phyloP scores from a whole-genome alignment of 768 basidiomycete species.

The Lentinus brumalis region DNA sequence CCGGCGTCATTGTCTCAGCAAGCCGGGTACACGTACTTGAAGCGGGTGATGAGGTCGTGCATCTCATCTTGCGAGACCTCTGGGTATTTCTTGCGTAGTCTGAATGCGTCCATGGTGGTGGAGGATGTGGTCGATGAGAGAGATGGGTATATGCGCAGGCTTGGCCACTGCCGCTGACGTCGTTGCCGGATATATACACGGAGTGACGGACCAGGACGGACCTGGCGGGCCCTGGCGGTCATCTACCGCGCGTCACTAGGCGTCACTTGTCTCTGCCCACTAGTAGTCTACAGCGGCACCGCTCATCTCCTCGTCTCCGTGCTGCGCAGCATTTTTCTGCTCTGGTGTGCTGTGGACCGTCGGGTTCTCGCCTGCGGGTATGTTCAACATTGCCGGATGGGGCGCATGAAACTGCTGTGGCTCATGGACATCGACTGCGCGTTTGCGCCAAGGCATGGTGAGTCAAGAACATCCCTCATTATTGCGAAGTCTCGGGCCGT shows the following conservation, averaged over 20 bases:
- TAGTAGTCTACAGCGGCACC: slow-evolving; percentile 11
- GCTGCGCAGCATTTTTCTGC: not conserved
- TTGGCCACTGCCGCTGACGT: slow-evolving; percentile 21
- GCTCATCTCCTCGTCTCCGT: not conserved
- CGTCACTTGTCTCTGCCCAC: not conserved
- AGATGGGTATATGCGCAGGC: not conserved
- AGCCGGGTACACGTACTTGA: slow-evolving; percentile 72
- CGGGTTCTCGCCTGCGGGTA: not conserved
- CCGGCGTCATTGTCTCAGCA: not conserved
- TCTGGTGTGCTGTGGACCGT: not conserved
- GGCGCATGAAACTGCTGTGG: not conserved
- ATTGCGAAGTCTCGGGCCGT: no score
- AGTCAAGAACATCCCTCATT: no score
- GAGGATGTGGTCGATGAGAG: slow-evolving; percentile 7
- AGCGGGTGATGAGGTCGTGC: slow-evolving; percentile 90
- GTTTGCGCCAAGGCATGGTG: no score
- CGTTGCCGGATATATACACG: slow-evolving; percentile 23
- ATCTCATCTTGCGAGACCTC: slow-evolving; percentile 92
- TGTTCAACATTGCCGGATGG: no score
- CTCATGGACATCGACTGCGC: no score
- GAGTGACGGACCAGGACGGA: no score
- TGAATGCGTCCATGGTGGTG: slow-evolving; percentile 72
- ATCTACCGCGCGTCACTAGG: not conserved
- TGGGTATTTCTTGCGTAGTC: slow-evolving; percentile 90
- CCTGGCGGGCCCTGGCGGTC: slow-evolving; percentile 3